Evolutionary conservation across 495 filamentous ascomycete species (phyloP), one percentile per base, ranked within the genome.

Genomic region (Daldinia bambusicola): DNA sequence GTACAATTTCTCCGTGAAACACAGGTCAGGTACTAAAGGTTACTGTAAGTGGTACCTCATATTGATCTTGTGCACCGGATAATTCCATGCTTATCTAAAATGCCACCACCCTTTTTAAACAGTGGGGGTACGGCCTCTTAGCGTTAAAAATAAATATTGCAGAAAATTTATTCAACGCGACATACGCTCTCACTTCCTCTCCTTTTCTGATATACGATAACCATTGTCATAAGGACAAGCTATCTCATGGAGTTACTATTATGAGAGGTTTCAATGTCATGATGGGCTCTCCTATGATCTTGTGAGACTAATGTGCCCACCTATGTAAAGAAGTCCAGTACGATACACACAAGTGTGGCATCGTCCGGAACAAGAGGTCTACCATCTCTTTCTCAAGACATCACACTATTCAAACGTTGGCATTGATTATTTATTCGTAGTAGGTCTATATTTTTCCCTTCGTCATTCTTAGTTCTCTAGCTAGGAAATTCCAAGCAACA

Each of bases 401-500:
- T n/a, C n/a, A n/a, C n/a, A n/a, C n/a, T n/a, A n/a, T 48, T 22
- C 43, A 10, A 48, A 8, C 16, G 20, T 12, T 22, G 18, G 43
- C n/a, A n/a, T n/a, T n/a, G 1, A 7, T 22, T 22, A 16, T 48
- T 18, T 16, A n/a, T n/a, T n/a, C n/a, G n/a, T n/a, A n/a, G 43
- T 48, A 48, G 43, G 43, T 48, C 20, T 48, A 48, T 3, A 3
- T 3, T 26, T 26, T 48, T 48, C 20, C 43, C 43, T 48, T 48
- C 43, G 10, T 48, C 18, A 5, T 20, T 22, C 43, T 16, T 8
- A 48, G 18, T 16, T 20, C 9, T 48, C 43, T 48, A 3, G 6
- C 43, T 48, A 8, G 50, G n/a, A 45, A 31, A 6, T 9, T 9
- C 26, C 13, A 45, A 26, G 20, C 37, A 60, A 10, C 57, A 78